These are phyloP conservation scores for Aspergillus amoenus DNA, from an alignment of 2,329 filamentous ascomycete species.

Conservation along the genomic window DNA sequence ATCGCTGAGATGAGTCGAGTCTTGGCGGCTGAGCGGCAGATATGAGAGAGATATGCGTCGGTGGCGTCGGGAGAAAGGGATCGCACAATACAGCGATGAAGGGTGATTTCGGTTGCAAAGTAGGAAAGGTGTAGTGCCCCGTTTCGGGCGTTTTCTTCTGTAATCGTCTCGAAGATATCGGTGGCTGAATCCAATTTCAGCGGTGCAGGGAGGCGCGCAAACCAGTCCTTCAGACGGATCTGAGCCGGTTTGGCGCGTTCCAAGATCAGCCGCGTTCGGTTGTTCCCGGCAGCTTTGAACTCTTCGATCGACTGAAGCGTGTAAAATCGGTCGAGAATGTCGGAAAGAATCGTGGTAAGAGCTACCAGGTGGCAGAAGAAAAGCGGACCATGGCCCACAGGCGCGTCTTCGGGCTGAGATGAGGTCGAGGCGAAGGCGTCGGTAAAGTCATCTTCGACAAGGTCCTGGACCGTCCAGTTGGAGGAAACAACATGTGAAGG, in stretches of 20 bases:
- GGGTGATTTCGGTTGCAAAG: constrained; percentile 89
- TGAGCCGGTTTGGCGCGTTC: constrained; percentile 56
- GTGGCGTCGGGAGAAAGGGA: constrained; percentile 61
- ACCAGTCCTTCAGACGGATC: constrained; percentile 55
- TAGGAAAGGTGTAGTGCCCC: constrained; percentile 88
- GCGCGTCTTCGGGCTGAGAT: constrained; percentile 29
- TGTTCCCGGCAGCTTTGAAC: constrained; percentile 39
- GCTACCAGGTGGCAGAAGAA: constrained; percentile 54
- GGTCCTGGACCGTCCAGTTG: constrained; percentile 71
- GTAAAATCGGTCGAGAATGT: constrained; percentile 54
- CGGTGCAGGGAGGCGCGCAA: constrained; percentile 46
- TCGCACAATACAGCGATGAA: constrained; percentile 86
- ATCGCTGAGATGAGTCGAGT: constrained; percentile 92
- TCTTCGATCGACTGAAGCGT: constrained; percentile 50
- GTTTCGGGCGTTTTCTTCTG: constrained; percentile 42
- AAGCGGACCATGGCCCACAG: constrained; percentile 42
- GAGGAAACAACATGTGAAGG: constrained; percentile 71
- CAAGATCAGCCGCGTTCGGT: constrained; percentile 51
- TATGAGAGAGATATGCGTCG: constrained; percentile 83
- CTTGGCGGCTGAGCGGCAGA: constrained; percentile 90
- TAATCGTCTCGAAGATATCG: constrained; percentile 45
- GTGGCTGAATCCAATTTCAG: constrained; percentile 52
- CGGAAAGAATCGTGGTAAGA: constrained; percentile 53
- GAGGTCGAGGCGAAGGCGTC: constrained; percentile 33
- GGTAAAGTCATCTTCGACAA: constrained; percentile 43